phyloP scores from a whole-genome alignment of 331 rosid species.

The Prunus yedoensis region DNA sequence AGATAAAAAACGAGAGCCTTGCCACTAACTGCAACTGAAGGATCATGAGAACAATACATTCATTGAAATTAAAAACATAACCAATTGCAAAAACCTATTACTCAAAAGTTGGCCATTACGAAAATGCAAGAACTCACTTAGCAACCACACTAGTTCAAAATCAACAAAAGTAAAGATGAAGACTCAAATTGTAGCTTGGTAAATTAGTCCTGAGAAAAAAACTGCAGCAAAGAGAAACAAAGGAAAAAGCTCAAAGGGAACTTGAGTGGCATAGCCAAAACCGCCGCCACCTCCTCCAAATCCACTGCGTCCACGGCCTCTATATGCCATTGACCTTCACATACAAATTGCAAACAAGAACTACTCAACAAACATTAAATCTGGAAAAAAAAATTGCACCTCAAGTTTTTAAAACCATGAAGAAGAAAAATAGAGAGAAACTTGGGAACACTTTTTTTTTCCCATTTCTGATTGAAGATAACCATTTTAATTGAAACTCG shows the following conservation, averaged over 20 bases:
- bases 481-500: too few species aligned
- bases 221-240: neutral
- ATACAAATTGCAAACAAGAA: neutral
- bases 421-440: too few species aligned
- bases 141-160: too few species aligned
- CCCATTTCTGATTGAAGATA: too few species aligned
- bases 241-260: conserved; percentile 23
- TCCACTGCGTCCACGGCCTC: conserved; percentile 23
- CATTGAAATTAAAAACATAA: neutral
- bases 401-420: too few species aligned
- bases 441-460: too few species aligned
- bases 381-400: neutral
- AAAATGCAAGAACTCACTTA: too few species aligned
- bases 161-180: neutral
- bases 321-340: conserved; percentile 18
- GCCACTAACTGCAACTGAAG: neutral
- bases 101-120: neutral
- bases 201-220: neutral
- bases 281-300: neutral
- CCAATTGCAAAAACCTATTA: neutral
- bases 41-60: too few species aligned
- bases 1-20: conserved; percentile 8
- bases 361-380: neutral
- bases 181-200: neutral
- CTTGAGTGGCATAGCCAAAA: neutral